Base-by-base conservation (phyloP, 2,329 filamentous ascomycete species). In the Calonectria pteridis region DNA sequence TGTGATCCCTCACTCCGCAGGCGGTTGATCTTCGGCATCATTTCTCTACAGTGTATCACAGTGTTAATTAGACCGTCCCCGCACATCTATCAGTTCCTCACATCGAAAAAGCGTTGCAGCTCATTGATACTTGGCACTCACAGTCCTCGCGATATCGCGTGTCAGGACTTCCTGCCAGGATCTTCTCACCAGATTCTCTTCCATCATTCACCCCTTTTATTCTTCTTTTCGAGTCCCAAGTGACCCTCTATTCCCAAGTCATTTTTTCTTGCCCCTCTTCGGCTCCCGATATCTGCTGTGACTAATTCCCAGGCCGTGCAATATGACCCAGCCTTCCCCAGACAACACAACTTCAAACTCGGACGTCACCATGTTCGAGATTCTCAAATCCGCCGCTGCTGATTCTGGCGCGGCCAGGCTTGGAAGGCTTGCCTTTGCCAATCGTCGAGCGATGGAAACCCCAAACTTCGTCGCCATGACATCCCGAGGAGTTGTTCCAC, bases 401-500 rank as follows among this genome's bases (percentile, higher is more conserved):
- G 84, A 87, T 70, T 85, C 83, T 28, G 80, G 84, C 33, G 87
- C 86, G 28, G 90, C 94, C 43, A 91, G 95, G 67, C 85, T 96
- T 11, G 95, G 94, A 5, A 88, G 87, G 67, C 85, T 98, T 29
- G 85, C 88, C 6, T 83, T 97, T 7, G 87, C 84, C 79, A 91
- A 85, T 51, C 89, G 94, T 73, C 90, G 88, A 75, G 84, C 89
- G n/a, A 88, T 98, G 76, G 87, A 94, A 26, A 99, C 97, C 35
- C 97, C 97, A 53, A 93, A 94, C 82, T 98, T 94, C 83, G 87
- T 98, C 72, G 93, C 92, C 65, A 88, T 94, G 77, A 94, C 94
- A 4, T 98, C 97, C 40, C 91, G 97, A 80, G 97, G 97, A 28
- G 91, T 91, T 1, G 87, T 98, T 43, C 95, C 97, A 66, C 97